Conservation (phyloP, 495 filamentous ascomycete species). For the Podospora pseudoanserina region DNA sequence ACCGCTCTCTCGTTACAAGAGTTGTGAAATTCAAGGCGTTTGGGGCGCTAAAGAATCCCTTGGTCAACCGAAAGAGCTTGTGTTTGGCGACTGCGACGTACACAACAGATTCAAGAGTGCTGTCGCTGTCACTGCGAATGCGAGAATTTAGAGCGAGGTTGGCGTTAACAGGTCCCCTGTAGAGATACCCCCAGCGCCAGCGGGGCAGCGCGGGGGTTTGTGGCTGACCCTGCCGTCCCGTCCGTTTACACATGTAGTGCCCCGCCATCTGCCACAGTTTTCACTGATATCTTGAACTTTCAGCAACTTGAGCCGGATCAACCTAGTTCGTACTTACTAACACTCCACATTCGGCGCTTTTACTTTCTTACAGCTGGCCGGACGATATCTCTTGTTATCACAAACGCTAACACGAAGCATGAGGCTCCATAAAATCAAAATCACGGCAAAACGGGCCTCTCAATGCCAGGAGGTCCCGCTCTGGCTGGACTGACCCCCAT, state of each 20-base stretch:
- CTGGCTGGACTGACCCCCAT: neutral
- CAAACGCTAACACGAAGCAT: neutral
- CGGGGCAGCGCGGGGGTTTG: too few species aligned
- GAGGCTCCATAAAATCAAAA: neutral
- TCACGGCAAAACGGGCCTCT: neutral
- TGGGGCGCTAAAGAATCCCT: neutral
- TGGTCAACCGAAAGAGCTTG: constrained; percentile 1
- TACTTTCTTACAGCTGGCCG: neutral
- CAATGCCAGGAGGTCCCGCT: neutral
- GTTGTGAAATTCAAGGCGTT: neutral
- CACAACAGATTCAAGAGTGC: neutral
- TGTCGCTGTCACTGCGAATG: too few species aligned
- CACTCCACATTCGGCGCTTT: too few species aligned
- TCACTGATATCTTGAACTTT: too few species aligned
- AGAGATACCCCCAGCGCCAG: neutral
- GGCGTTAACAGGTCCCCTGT: neutral
- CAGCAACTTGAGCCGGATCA: too few species aligned
- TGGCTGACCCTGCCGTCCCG: too few species aligned
- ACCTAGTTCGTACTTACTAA: too few species aligned
- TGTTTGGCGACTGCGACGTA: constrained; percentile 1
- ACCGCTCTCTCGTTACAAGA: neutral
- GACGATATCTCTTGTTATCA: neutral
- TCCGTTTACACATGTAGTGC: neutral
- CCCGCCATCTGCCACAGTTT: neutral
- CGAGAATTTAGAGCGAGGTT: neutral